Evolutionary conservation across 352 stramenopile genomes (phyloP).

Genomic region (Phytopythium litorale): DNA sequence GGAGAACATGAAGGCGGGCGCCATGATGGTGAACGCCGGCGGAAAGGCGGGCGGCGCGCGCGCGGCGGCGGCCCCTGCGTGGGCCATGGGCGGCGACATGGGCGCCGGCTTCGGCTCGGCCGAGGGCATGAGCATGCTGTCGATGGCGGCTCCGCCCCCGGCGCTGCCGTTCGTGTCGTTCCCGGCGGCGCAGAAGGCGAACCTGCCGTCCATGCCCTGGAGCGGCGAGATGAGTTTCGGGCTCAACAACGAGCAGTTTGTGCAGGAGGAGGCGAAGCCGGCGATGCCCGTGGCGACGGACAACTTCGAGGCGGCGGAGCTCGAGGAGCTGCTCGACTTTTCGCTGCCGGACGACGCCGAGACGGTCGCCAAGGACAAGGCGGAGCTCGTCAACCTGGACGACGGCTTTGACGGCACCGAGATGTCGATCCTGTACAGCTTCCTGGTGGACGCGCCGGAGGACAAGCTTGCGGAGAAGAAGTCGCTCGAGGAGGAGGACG

Average conservation of each 20-base stretch:
- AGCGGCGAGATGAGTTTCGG: slow-evolving; percentile 38
- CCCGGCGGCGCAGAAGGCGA: slow-evolving; percentile 29
- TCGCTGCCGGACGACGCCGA: slow-evolving; percentile 62
- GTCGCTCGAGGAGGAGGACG: slow-evolving; percentile 42
- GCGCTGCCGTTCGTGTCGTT: slow-evolving; percentile 71
- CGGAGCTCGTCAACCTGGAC: slow-evolving; percentile 70
- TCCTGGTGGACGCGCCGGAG: slow-evolving; percentile 71
- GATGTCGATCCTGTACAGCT: slow-evolving; percentile 87
- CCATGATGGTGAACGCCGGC: slow-evolving; percentile 21
- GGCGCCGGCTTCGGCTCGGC: slow-evolving; percentile 15
- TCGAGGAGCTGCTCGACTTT: slow-evolving; percentile 75
- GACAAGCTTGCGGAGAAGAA: slow-evolving; percentile 48
- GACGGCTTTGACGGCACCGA: slow-evolving; percentile 83
- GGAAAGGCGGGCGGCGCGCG: slow-evolving; percentile 18
- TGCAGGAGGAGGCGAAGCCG: slow-evolving; percentile 33
- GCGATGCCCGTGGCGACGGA: slow-evolving; percentile 15
- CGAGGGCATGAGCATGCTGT: slow-evolving; percentile 57
- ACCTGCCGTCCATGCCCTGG: slow-evolving; percentile 57
- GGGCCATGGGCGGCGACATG: slow-evolving; percentile 19
- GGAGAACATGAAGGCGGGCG: slow-evolving; percentile 27
- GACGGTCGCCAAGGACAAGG: slow-evolving; percentile 61
- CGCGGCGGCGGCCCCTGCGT: slow-evolving; percentile 11
- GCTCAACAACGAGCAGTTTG: slow-evolving; percentile 31
- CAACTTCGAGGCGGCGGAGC: slow-evolving; percentile 60
- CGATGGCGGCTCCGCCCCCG: slow-evolving; percentile 53